Evolutionary conservation across 129 eudicot species (phyloP), one percentile per base, ranked within the genome.

Genomic region (Lactuca saligna): DNA sequence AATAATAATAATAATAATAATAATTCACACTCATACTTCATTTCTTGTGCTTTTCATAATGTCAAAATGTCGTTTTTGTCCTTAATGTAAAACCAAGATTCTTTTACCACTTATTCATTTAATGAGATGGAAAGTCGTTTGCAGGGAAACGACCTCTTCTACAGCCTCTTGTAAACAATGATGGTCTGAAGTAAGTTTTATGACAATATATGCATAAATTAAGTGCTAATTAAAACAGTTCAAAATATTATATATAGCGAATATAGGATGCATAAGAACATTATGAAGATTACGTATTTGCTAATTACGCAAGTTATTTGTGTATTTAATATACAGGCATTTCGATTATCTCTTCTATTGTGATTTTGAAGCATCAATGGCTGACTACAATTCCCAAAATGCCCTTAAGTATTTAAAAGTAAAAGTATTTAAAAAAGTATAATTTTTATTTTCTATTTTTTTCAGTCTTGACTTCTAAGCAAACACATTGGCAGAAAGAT

Each of bases 321-420:
- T 51, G 32, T 41, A 38, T 67, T 48, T 49, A 50, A 70, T 67
- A 12, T 58, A 33, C 83, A 91, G 96, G 81, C 81, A 81, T 79
- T 91, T 91, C 54, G 90, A 88, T 58, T 91, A 84, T 71, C 81
- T 91, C 60, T 91, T 91, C 81, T 91, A 88, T 65, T 84, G 91
- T 63, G 97, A 91, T 79, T 91, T 91, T 58, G 97, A 88, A 86
- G 96, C 97, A 67, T 91, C 96, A 25, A 88, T 88, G 96, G 96
- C 94, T 51, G 91, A 88, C 37, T 86, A 65, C 54, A 85, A 78
- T 71, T 87, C 97, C 61, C 97, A 91, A 82, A 91, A 91, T 79
- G 97, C 96, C 61, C 93, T 91, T 37, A 79, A 78, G 54, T 94
- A 91, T 82, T 81, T 91, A 35, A 86, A 85, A 93, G 97, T 91